Percentiles rank a stretch among this genome's conserved stretches.
These are phyloP conservation scores for Casuarina glauca DNA, from an alignment of 306 rosid genomes.

Conservation along the genomic window DNA sequence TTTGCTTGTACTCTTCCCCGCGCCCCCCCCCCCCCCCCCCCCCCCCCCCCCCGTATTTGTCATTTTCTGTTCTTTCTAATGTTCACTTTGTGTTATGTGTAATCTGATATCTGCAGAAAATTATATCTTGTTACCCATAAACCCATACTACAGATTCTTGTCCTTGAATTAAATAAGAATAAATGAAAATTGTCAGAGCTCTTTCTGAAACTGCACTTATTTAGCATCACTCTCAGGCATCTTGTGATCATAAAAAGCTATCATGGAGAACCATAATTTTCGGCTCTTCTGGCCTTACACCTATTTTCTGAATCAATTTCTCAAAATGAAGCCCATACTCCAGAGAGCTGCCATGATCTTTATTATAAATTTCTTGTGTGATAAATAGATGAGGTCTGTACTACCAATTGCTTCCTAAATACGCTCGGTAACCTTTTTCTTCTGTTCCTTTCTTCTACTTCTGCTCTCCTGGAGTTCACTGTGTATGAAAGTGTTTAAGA, in stretches of 20 bases:
- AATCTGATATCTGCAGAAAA: not conserved
- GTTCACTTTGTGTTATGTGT: not conserved
- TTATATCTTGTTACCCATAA: not conserved
- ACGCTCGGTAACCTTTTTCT: not conserved
- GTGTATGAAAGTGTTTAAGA: constrained; percentile 1
- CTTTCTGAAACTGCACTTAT: not conserved
- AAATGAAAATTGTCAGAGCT: not conserved
- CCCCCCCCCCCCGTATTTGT: too few species aligned
- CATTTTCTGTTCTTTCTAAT: too few species aligned
- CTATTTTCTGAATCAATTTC: not conserved
- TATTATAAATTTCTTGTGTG: not conserved
- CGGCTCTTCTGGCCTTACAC: not conserved
- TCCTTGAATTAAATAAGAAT: not conserved
- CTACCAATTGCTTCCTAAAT: not conserved
- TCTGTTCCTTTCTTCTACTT: not conserved
- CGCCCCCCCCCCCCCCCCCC: too few species aligned
- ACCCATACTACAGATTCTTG: not conserved
- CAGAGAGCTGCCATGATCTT: not conserved
- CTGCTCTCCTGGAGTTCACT: not conserved
- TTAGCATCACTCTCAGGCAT: not conserved
- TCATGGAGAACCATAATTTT: not conserved
- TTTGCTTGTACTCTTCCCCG: not conserved
- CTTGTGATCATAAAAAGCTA: not conserved
- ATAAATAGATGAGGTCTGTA: not conserved
- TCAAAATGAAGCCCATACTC: not conserved